Evolutionary conservation across 768 basidiomycete genomes (phyloP).

Genomic region (Lanmaoa rubissima): DNA sequence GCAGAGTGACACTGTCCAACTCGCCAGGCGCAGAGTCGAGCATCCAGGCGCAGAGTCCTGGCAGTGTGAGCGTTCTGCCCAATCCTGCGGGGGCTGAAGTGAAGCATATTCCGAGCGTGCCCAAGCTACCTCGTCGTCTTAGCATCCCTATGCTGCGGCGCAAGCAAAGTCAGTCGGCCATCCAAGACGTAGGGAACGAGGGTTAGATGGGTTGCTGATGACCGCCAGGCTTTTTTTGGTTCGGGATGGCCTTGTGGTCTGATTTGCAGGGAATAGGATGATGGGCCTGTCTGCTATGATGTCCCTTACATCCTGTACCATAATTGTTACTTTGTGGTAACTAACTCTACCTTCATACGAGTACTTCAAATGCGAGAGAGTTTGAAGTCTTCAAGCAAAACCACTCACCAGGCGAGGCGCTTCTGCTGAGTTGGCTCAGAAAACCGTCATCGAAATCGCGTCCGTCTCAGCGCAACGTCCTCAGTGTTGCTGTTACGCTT

Average conservation of each 20-base stretch:
- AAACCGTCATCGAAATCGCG: background rate
- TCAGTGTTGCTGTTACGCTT: background rate
- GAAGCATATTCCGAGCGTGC: constrained; percentile 21
- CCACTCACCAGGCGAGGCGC: background rate
- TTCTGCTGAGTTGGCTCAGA: background rate
- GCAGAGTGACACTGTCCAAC: constrained; percentile 22
- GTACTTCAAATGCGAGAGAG: too few species aligned
- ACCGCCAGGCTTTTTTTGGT: background rate
- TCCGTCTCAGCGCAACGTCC: background rate
- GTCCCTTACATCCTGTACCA: background rate
- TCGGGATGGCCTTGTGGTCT: background rate
- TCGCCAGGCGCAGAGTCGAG: constrained; percentile 8
- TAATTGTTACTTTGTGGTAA: background rate
- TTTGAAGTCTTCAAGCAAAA: background rate
- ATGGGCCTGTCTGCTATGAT: background rate
- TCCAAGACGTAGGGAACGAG: background rate
- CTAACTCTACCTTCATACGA: too few species aligned
- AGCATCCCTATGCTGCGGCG: constrained; percentile 31
- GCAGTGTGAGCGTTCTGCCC: background rate
- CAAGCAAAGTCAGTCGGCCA: constrained; percentile 20
- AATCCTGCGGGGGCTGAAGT: background rate
- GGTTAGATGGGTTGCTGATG: background rate
- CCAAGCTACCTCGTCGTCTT: constrained; percentile 26
- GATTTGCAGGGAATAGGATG: background rate
- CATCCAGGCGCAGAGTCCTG: background rate